These are phyloP conservation scores for Prunus dulcis DNA, from an alignment of 306 rosid species.

Conservation along the genomic window DNA sequence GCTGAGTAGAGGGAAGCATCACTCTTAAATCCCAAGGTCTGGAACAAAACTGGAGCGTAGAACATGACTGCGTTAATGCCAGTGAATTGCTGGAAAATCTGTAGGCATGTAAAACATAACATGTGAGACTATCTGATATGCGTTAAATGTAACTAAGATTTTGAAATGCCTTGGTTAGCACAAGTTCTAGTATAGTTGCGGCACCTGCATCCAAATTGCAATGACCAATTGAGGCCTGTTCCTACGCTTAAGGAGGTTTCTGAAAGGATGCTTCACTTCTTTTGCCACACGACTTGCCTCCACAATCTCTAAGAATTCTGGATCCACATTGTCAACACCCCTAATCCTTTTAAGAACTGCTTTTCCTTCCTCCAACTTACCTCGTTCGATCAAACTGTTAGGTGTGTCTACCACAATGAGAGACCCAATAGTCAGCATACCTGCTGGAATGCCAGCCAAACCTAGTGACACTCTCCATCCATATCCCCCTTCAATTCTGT, in stretches of 20 bases:
- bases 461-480: constrained; percentile 74
- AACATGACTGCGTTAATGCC: constrained; percentile 75
- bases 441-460: constrained; percentile 53
- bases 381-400: constrained; percentile 61
- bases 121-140: no score
- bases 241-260: constrained; percentile 37
- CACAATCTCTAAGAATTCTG: constrained; percentile 51
- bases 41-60: constrained; percentile 66
- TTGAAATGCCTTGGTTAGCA: no score
- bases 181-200: no score
- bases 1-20: constrained; percentile 58
- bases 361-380: constrained; percentile 46
- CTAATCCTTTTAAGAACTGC: constrained; percentile 51
- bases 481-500: constrained; percentile 47
- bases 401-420: constrained; percentile 53
- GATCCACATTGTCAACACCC: constrained; percentile 49
- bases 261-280: constrained; percentile 40
- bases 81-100: constrained; percentile 68
- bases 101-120: neutral
- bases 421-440: constrained; percentile 38
- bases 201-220: constrained; percentile 25
- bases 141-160: no score
- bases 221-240: constrained; percentile 56
- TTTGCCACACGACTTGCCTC: constrained; percentile 49
- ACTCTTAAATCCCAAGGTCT: constrained; percentile 42